Evolutionary conservation across 2,329 filamentous ascomycete genomes (phyloP), one percentile per base, ranked within the genome.

Genomic region (Cladosporium austrohemisphaericum): DNA sequence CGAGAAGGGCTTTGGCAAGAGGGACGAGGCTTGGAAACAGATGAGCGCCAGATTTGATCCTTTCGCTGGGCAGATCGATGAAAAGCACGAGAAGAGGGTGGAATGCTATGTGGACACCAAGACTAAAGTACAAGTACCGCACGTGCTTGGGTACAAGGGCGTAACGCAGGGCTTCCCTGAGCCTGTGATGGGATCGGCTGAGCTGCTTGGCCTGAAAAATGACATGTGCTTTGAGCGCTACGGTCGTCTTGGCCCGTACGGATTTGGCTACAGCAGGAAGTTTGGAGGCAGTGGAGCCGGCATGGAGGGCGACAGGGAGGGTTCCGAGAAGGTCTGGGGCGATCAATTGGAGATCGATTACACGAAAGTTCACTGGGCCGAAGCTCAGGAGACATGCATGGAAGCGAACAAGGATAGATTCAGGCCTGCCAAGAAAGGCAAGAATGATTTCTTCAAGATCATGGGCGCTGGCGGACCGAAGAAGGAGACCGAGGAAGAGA

Each of bases 151-250:
- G 57, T 91, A 87, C 58, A 74, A 84, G 9, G 92, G 92, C 3
- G 79, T 93, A 2, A 86, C 90, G 0, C 77, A 80, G 51, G 92
- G 91, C 1, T 94, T 95, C 65, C 93, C 93, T 0, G 81, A 93
- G 41, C 80, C 89, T 51, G 80, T 88, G 2, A 79, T 92, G 62
- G 93, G 93, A n/a, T 95, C 89, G 0, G 91, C 95, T 60, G 82
- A 90, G 8, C 68, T 92, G 32, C 70, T 97, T 10, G 85, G 83
- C 0, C 72, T 97, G 28, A 81, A 86, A 14, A 81, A 94, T 57
- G 85, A 95, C 60, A 80, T 96, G 38, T 98, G 93, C 71, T 96
- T 95, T 63, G 93, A 98, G 58, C 80, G 93, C 2, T 95, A 88
- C 64, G 92, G 92, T 3, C 80, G 90, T 55, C 80, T 93, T 23